A percentile compares a stretch with the other conserved stretches of the same genome.
These are phyloP conservation scores for Debaryomyces hansenii DNA, from an alignment of 805 yeast genomes.

Conservation along the genomic window DNA sequence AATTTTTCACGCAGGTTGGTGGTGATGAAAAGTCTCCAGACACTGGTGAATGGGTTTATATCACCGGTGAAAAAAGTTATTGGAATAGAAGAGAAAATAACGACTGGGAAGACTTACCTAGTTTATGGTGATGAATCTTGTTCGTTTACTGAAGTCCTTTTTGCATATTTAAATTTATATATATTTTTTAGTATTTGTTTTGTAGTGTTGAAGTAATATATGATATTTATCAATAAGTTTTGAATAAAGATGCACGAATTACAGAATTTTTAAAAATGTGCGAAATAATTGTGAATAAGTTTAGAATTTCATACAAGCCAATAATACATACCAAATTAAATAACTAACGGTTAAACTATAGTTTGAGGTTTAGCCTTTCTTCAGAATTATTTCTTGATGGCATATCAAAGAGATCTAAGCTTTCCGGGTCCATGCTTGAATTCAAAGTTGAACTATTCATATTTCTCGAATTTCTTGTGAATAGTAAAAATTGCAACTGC, in stretches of 20 bases:
- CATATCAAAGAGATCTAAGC: conserved; percentile 24
- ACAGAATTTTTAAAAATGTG: too few species aligned
- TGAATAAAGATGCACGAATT: too few species aligned
- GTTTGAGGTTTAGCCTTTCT: conserved; percentile 35
- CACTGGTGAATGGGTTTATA: conserved; percentile 52
- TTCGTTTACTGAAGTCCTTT: background rate
- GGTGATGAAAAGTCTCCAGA: conserved; percentile 33
- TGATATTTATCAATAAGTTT: too few species aligned
- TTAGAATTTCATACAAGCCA: too few species aligned
- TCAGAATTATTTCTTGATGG: conserved; percentile 31
- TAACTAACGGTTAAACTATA: conserved; percentile 9
- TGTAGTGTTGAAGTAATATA: too few species aligned
- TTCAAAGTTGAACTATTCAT: background rate
- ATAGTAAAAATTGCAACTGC: conserved; percentile 49
- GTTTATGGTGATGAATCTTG: conserved; percentile 50
- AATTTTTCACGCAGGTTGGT: conserved; percentile 57
- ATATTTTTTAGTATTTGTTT: background rate
- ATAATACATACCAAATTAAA: too few species aligned
- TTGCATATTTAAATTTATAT: background rate
- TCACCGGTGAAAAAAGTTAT: conserved; percentile 61
- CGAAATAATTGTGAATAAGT: too few species aligned
- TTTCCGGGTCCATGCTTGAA: conserved; percentile 1
- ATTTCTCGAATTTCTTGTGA: conserved; percentile 35
- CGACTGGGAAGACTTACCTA: conserved; percentile 58
- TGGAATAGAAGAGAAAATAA: conserved; percentile 73